These are phyloP conservation scores for Geopyxis carbonaria DNA, from an alignment of 495 filamentous ascomycete genomes.

Conservation along the genomic window DNA sequence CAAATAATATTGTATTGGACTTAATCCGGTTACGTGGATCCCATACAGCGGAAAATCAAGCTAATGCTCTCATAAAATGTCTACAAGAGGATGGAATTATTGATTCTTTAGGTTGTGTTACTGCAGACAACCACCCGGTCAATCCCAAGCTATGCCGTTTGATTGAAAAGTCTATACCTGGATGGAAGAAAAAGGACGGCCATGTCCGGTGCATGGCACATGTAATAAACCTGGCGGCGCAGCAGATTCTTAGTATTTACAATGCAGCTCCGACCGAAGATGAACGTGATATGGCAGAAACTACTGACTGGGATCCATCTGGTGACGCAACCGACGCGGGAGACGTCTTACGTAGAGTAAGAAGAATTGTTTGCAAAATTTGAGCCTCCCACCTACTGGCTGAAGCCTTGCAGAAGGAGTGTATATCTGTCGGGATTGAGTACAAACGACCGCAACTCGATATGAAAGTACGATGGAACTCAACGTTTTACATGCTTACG, in stretches of 20 bases:
- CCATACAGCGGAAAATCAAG: conserved; percentile 7
- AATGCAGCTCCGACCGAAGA: not conserved
- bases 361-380: conserved; percentile 5
- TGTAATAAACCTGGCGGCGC: conserved; percentile 6
- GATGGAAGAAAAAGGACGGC: conserved; percentile 3
- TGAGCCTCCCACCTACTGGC: not conserved
- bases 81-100: not conserved
- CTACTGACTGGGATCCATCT: not conserved
- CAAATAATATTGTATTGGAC: conserved; percentile 3
- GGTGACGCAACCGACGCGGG: not conserved
- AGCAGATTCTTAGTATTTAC: conserved; percentile 1
- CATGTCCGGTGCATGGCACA: conserved; percentile 9
- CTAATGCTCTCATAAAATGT: not conserved
- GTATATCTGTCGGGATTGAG: not conserved
- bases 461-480: conserved; percentile 10
- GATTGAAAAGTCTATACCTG: not conserved
- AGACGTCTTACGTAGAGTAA: conserved; percentile 1
- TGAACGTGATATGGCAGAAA: not conserved
- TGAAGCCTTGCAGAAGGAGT: conserved; percentile 2
- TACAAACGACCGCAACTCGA: conserved; percentile 3
- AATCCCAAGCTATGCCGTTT: conserved; percentile 1
- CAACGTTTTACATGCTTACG: conserved; percentile 1
- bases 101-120: conserved; percentile 6
- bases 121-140: conserved; percentile 5
- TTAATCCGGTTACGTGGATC: conserved; percentile 2